Evolutionary conservation across 2,329 filamentous ascomycete species (phyloP).

Genomic region (Parastagonospora avenae): DNA sequence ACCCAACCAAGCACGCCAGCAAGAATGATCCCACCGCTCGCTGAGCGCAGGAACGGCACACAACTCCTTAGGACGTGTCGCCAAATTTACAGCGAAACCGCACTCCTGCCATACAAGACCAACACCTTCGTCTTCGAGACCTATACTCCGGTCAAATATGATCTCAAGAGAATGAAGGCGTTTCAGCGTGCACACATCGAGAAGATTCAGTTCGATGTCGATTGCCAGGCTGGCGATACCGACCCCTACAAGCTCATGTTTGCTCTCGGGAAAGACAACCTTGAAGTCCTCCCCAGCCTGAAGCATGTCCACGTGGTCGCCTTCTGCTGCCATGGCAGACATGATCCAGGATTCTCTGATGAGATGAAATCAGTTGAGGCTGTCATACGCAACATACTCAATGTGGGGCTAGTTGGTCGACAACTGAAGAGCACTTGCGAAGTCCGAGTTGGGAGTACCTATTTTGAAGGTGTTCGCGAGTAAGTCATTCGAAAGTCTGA

Average conservation of each 20-base stretch:
- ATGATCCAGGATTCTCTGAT: background rate
- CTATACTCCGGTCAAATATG: background rate
- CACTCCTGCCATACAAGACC: background rate
- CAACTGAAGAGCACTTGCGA: too few species aligned
- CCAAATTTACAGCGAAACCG: background rate
- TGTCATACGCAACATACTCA: too few species aligned
- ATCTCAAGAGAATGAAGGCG: background rate
- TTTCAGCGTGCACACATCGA: background rate
- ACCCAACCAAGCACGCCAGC: background rate
- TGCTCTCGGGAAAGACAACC: background rate
- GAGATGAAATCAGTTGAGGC: too few species aligned
- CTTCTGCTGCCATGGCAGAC: background rate
- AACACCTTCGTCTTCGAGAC: background rate
- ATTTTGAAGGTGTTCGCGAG: too few species aligned
- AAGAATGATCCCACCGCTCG: background rate
- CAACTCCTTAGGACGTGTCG: slow-evolving; percentile 18
- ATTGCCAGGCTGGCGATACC: too few species aligned
- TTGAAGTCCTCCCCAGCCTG: background rate
- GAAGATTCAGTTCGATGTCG: too few species aligned
- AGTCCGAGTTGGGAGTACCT: too few species aligned
- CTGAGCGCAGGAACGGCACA: background rate
- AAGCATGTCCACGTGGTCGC: background rate
- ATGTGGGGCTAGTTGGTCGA: too few species aligned
- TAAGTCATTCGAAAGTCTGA: too few species aligned
- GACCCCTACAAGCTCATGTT: background rate